Evolutionary conservation across 495 filamentous ascomycete species (phyloP).

Genomic region (Aspergillus hancockii): DNA sequence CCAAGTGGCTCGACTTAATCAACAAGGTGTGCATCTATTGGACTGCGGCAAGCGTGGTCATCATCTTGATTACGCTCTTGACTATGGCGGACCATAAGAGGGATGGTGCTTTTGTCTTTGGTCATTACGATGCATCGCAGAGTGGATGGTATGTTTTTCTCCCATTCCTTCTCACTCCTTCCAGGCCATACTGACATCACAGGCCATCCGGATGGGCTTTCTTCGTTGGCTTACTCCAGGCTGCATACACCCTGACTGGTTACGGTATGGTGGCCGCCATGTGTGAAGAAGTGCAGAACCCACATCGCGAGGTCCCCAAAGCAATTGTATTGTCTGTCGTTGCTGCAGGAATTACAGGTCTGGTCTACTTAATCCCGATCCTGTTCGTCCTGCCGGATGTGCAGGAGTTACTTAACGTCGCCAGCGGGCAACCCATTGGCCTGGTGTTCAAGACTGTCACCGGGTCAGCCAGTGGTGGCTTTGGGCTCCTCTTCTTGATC

Average conservation of each 20-base stretch:
- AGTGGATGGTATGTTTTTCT: conserved; percentile 51
- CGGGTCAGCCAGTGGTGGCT: conserved; percentile 56
- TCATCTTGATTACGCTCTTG: conserved; percentile 60
- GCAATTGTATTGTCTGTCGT: conserved; percentile 72
- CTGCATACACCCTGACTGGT: conserved; percentile 60
- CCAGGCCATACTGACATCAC: conserved; percentile 4
- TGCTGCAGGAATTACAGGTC: conserved; percentile 67
- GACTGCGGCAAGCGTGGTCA: conserved; percentile 60
- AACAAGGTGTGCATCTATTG: conserved; percentile 71
- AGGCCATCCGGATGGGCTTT: conserved; percentile 62
- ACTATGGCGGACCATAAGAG: conserved; percentile 56
- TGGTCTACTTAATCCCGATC: conserved; percentile 67
- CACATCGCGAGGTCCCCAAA: conserved; percentile 64
- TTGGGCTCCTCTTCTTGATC: conserved; percentile 72
- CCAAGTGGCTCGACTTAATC: conserved; percentile 60
- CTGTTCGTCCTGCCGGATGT: conserved; percentile 64
- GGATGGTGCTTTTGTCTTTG: conserved; percentile 60
- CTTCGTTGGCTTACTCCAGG: conserved; percentile 62
- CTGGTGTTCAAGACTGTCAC: conserved; percentile 37
- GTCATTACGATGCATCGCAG: conserved; percentile 57
- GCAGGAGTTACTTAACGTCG: conserved; percentile 56
- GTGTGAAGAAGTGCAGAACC: conserved; percentile 70
- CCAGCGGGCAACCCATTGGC: conserved; percentile 52
- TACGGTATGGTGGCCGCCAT: conserved; percentile 61
- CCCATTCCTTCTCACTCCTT: conserved; percentile 2